Base-by-base conservation (phyloP, 345 rosid species). In the Pistacia atlantica region DNA sequence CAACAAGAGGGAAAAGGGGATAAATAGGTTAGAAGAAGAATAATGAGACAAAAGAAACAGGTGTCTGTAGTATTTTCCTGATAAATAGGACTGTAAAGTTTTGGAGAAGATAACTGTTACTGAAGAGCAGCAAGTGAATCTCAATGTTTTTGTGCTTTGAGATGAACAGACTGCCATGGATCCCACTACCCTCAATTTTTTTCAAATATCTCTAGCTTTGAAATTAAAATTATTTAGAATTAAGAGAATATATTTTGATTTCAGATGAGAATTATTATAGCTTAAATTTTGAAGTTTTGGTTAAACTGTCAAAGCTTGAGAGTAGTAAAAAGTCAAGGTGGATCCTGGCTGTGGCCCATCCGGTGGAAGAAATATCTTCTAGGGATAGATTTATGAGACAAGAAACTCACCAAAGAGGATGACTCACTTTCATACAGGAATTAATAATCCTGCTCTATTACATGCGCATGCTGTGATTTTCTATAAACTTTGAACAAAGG, bases 51-150 rank as follows among this genome's bases (percentile, higher is more conserved):
- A 14, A 25, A 22, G 17, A 51, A 67, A 51, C 12, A 55, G 25
- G 48, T 55, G 62, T 60, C 25, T 71, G 11, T 3, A 35, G 17
- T n/a, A 11, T n/a, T 71, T 57, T 63, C 35, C 12, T 71, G 11
- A 56, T 8, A 25, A 13, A 4, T 38, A 8, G 33, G 48, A 46
- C 38, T 11, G 64, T 31, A 71, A 7, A 42, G 46, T 42, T 67
- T 67, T 48, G 52, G n/a, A 67, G 71, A 38, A 9, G 52, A 67
- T 13, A 56, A 70, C 20, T 71, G 74, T 71, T 20, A 12, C 35
- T 33, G 5, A 9, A 55, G 73, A 69, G 10, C 46, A 69, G 10
- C 46, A 17, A 69, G 73, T 4, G 16, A 13, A 28, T 8, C 38
- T 14, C 22, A 51, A 8, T 51, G 46, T 49, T n/a, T 68, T 51